Evolutionary conservation across 768 basidiomycete species (phyloP), one percentile per base, ranked within the genome.

Genomic region (Termitomyces titanicus): DNA sequence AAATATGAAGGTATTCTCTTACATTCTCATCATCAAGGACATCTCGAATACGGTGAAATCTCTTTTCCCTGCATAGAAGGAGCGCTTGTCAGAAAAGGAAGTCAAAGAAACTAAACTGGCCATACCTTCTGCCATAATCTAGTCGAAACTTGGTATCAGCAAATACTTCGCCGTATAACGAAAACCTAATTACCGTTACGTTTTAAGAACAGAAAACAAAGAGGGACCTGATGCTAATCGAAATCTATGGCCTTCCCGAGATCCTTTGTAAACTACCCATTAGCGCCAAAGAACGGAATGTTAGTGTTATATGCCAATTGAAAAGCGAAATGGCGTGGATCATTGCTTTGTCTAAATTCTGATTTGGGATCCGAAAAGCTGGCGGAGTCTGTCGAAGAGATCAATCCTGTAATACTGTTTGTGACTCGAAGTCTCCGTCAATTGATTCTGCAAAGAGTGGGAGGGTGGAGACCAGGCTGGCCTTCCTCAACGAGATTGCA

Each of bases 141-240:
- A 74, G 55, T 73, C 71, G n/a, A n/a, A n/a, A n/a, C n/a, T n/a
- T n/a, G n/a, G n/a, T n/a, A n/a, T n/a, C n/a, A n/a, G n/a, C n/a
- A n/a, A n/a, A n/a, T 53, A 71, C 71, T 71, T 64, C 70, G 67
- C 54, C 72, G 73, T 64, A 72, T 70, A 33, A 72, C 71, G 46
- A 69, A 74, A 45, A 74, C 62, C 58, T 72, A 72, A 59, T 71
- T 73, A 9, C 72, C 72, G 40, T 70, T 73, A 34, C 72, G 70
- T 56, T 72, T n/a, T n/a, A n/a, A n/a, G n/a, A n/a, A n/a, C 29
- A 43, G 15, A 27, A 24, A 20, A 43, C 24, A 11, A 39, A 15
- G 24, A 5, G 12, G 37, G 10, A 27, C 47, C 68, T 53, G 63
- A 74, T 71, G 70, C 63, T 34, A 71, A 66, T 25, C 70, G 70